Base-by-base conservation (phyloP, 2,329 filamentous ascomycete species). In the Alternaria triticimaculans region DNA sequence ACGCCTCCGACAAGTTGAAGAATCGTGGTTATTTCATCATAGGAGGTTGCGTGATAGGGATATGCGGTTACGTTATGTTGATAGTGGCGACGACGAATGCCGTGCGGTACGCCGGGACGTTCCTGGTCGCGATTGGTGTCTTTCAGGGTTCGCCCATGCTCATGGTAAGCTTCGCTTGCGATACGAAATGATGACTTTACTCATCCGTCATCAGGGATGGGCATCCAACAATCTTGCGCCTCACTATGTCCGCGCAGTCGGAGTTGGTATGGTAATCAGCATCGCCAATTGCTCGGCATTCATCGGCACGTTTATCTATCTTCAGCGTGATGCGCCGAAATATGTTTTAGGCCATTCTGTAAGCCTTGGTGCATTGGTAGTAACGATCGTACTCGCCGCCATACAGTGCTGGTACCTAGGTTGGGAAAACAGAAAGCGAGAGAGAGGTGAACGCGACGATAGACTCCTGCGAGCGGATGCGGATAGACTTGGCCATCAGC, bases 221-320 rank as follows among this genome's bases (percentile, higher is more conserved):
- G 73, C 80, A 2, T 66, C 81, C 7, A 83, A 83, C 69, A 83
- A 83, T 60, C 73, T 83, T 43, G 74, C 75, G 14, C 87, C 87
- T 3, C 86, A 88, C 73, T 88, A 87, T 72, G 88, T 89, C 75
- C 81, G 86, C 30, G 82, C 84, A 1, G 81, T 88, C 41, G 82
- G 82, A 3, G 80, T 84, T 0, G 86, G 85, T 5, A 81, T 87
- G 83, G 79, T 64, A 70, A 82, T 60, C 10, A 71, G 66, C 46
- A 78, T 86, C 43, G 86, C 84, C 5, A 87, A 87, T 68, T 73
- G 82, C 30, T 82, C 80, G 0, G 86, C 85, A 3, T 84, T 87
- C 57, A 79, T 87, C 25, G 83, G 83, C 1, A 82, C 80, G 18
- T 87, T 87, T 64, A 81, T 86, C 50, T 88, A 84, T 67, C 66